Evolutionary conservation across 2,329 filamentous ascomycete species (phyloP), one percentile per base, ranked within the genome.

Genomic region (Arachnopeziza araneosa): DNA sequence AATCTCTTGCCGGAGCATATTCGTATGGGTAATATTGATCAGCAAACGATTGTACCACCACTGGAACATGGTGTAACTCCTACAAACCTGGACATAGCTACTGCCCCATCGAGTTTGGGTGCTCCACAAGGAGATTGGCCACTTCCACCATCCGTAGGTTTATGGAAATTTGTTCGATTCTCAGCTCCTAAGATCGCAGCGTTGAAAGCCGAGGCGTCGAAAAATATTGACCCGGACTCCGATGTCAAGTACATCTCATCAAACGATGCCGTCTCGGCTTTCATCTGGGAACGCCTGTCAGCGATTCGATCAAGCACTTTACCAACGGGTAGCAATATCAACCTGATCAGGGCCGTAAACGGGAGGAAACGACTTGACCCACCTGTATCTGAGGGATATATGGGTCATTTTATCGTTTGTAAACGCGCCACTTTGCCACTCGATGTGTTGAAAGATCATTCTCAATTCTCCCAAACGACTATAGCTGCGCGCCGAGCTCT

Each of bases 261-360:
- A 0, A 81, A 85, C 58, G 82, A 85, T 65, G 73, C 76, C 2
- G 69, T 84, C 17, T 78, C 71, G 1, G 79, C 80, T 0, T 77
- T 83, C 53, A 70, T 83, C 58, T 84, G 79, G 79, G 36, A 44
- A 44, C 36, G 36, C 10, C 36, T 44, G 6, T 7, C 12, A 14
- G 36, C 36, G 4, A 14, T 44, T 14, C 36, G 36, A 44, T 14
- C 36, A 7, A 44, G 2, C 36, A 44, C 5, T 3, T 14, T 19
- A 14, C 17, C 17, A 14, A 19, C 6, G 17, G 36, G 17, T 44
- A 14, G 36, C 36, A 44, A 5, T 5, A 44, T 12, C 10, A 44
- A 6, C 17, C 36, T 44, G 12, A 44, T 14, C 12, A 44, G 36
- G 17, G 36, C 36, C 2, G 36, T 44, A 44, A 44, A 44, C 12